A percentile compares a stretch with the other conserved stretches of the same genome.
Conservation (phyloP, 257 asterid genomes). For the Solanum neorickii region DNA sequence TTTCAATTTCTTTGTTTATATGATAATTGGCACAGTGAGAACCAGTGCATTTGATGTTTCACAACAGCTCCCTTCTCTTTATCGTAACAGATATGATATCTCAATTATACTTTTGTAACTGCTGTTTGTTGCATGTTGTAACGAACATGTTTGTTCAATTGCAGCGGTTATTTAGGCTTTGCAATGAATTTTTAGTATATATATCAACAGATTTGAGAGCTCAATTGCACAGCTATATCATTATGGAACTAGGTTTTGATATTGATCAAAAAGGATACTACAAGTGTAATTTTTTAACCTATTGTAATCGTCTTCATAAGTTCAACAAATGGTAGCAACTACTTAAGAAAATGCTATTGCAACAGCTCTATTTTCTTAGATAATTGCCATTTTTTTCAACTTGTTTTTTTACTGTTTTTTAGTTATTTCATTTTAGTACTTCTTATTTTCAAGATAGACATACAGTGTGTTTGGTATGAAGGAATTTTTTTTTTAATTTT, state of each 20-base stretch:
- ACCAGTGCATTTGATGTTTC: not conserved
- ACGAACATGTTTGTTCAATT: no score
- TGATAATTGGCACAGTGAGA: not conserved
- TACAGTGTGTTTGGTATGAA: no score
- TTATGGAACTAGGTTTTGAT: not conserved
- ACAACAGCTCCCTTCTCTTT: not conserved
- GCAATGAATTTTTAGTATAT: not conserved
- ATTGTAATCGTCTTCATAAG: not conserved
- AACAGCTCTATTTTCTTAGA: not conserved
- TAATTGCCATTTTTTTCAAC: no score
- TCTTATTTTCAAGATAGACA: no score
- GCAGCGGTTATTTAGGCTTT: not conserved
- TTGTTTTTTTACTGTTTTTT: no score
- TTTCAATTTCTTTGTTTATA: no score
- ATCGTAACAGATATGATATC: not conserved
- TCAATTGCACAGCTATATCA: not conserved
- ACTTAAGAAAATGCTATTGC: not conserved
- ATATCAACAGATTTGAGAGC: not conserved
- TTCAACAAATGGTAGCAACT: not conserved
- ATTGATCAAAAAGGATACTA: not conserved
- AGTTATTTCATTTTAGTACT: no score
- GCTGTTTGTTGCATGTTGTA: not conserved
- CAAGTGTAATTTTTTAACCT: no score
- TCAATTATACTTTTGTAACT: not conserved
- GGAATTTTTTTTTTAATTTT: no score